Evolutionary conservation across 2,329 filamentous ascomycete species (phyloP), one percentile per base, ranked within the genome.

Genomic region (Niveomyces coronatus): DNA sequence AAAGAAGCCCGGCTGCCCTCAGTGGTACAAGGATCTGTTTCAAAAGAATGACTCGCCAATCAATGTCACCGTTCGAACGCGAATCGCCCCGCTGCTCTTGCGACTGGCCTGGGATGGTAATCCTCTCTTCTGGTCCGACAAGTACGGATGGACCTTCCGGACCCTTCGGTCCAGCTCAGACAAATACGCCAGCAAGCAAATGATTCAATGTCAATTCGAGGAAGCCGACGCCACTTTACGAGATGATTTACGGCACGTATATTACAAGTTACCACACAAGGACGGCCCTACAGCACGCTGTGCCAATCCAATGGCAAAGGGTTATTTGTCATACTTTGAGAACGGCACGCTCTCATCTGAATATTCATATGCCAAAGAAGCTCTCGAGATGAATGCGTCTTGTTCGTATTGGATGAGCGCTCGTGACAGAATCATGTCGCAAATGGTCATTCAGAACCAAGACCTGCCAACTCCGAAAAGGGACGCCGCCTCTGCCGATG

Each of bases 351-450:
- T 98, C 3, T 85, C 85, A 1, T 96, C 89, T 0, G 82, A 94
- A 56, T 96, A 82, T 51, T 57, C 78, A 0, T 89, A 95, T 51
- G 91, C 91, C 0, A 96, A 93, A 53, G 87, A 94, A 56, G 91
- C 93, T 0, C 65, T 98, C 30, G 84, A 96, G 50, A 98, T 98
- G 91, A 98, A 98, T 50, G 87, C 91, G 0, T 94, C 87, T 0
- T 98, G 93, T 56, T 96, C 89, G 1, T 98, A 98, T 60, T 98
- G 93, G 91, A 96, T 98, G 50, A 94, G 86, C 52, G 88, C 91
- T 13, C 75, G 91, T 44, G 86, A 94, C 53, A 72, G 91, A 35
- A 98, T 98, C 60, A 89, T 67, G 70, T 84, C 81, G n/a, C 91
- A 98, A 53, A 85, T 96, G 71, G 88, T 94, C 2, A 83, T 98